Percentiles rank a stretch among this genome's conserved stretches.
Evolutionary conservation across 2,329 filamentous ascomycete genomes (phyloP).

Genomic region (Colletotrichum trifolii): DNA sequence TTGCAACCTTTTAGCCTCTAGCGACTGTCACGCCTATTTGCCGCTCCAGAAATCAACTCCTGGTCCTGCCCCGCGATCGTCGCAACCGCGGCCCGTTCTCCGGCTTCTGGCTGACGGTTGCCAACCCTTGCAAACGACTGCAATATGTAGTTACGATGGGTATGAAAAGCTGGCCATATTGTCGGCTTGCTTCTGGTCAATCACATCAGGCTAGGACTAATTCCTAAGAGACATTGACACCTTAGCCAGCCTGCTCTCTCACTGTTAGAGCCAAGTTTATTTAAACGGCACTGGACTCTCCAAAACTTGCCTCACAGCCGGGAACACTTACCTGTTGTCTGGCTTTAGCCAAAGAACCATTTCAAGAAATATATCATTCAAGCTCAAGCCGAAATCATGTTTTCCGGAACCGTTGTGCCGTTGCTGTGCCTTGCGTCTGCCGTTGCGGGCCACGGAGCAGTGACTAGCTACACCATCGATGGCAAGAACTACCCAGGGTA

Average conservation of each 20-base stretch:
- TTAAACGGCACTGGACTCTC: too few relatives aligned
- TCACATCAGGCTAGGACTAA: too few relatives aligned
- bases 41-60: not conserved
- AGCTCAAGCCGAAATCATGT: not conserved
- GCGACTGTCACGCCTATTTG: too few relatives aligned
- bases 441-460: slow-evolving; percentile 50
- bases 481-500: slow-evolving; percentile 56
- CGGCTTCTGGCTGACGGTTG: not conserved
- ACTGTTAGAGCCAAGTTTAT: too few relatives aligned
- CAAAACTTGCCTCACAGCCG: too few relatives aligned
- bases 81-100: not conserved
- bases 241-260: too few relatives aligned
- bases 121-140: not conserved
- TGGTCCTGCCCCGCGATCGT: not conserved
- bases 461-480: slow-evolving; percentile 60
- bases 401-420: not conserved
- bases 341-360: not conserved
- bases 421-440: slow-evolving; percentile 1
- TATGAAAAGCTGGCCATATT: too few relatives aligned
- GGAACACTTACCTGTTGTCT: too few relatives aligned
- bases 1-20: too few relatives aligned
- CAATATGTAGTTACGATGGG: not conserved
- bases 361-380: not conserved
- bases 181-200: too few relatives aligned
- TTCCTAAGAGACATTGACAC: too few relatives aligned